Conservation (phyloP, 2,329 filamentous ascomycete genomes). For the Emydomyces testavorans region DNA sequence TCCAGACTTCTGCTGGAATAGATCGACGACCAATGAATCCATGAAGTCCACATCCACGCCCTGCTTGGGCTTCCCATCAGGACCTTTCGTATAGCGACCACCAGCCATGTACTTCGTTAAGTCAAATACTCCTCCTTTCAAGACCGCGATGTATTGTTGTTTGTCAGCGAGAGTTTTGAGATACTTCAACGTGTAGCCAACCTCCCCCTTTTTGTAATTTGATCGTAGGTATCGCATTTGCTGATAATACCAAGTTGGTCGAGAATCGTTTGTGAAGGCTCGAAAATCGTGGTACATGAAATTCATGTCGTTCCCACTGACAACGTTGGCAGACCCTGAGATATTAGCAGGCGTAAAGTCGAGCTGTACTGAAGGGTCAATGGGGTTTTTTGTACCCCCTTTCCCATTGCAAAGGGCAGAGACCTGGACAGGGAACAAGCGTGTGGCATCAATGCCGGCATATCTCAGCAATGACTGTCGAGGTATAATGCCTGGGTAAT, state of each 20-base stretch:
- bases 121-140: constrained; percentile 75
- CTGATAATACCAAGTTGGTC: constrained; percentile 86
- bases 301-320: constrained; percentile 59
- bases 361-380: constrained; percentile 64
- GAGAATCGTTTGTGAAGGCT: constrained; percentile 64
- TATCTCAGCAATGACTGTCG: constrained; percentile 60
- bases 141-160: constrained; percentile 59
- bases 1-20: constrained; percentile 69
- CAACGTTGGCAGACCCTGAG: constrained; percentile 52
- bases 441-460: constrained; percentile 74
- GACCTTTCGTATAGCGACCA: constrained; percentile 54
- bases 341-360: constrained; percentile 72
- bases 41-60: constrained; percentile 63
- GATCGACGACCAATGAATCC: constrained; percentile 56
- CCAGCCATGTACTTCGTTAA: constrained; percentile 71
- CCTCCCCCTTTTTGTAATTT: constrained; percentile 72
- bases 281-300: constrained; percentile 87
- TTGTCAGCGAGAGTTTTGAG: constrained; percentile 57
- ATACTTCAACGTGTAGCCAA: constrained; percentile 73
- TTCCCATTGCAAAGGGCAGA: constrained; percentile 73
- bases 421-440: constrained; percentile 86
- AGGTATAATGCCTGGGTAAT: constrained; percentile 62
- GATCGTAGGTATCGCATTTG: constrained; percentile 66
- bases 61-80: constrained; percentile 41
- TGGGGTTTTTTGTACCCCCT: constrained; percentile 45